These are phyloP conservation scores for Strigomonas galati DNA, from an alignment of 208 protist species.

Conservation along the genomic window DNA sequence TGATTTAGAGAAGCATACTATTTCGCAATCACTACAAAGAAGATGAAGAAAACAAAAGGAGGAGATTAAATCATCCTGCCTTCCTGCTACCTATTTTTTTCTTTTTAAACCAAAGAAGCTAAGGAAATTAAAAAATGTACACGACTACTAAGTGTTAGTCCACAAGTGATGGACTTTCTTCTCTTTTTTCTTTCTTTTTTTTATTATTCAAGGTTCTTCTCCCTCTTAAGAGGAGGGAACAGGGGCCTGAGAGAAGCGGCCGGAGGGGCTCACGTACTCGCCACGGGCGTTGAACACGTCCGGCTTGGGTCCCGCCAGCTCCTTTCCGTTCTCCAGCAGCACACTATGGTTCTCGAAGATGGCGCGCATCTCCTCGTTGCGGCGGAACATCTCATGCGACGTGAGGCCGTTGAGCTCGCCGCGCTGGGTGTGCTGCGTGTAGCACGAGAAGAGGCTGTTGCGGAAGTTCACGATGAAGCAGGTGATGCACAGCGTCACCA, in stretches of 20 bases:
- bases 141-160: slow-evolving; percentile 3
- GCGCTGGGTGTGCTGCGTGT: neutral
- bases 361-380: slow-evolving; percentile 69
- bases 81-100: neutral
- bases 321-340: slow-evolving; percentile 39
- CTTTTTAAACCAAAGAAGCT: neutral
- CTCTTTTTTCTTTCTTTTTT: slow-evolving; percentile 17
- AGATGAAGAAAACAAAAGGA: slow-evolving; percentile 14
- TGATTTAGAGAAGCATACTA: neutral
- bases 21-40: slow-evolving; percentile 13
- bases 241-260: slow-evolving; percentile 21
- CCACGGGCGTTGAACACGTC: slow-evolving; percentile 50
- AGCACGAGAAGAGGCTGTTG: neutral
- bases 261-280: slow-evolving; percentile 58
- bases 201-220: slow-evolving; percentile 1
- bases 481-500: neutral
- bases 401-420: neutral
- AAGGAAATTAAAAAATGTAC: neutral
- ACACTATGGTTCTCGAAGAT: slow-evolving; percentile 72
- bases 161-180: neutral
- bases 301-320: slow-evolving; percentile 23
- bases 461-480: neutral
- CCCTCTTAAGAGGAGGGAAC: neutral
- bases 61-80: neutral
- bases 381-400: slow-evolving; percentile 47